Evolutionary conservation across 2,329 filamentous ascomycete species (phyloP), one percentile per base, ranked within the genome.

Genomic region (Nothopassalora personata): DNA sequence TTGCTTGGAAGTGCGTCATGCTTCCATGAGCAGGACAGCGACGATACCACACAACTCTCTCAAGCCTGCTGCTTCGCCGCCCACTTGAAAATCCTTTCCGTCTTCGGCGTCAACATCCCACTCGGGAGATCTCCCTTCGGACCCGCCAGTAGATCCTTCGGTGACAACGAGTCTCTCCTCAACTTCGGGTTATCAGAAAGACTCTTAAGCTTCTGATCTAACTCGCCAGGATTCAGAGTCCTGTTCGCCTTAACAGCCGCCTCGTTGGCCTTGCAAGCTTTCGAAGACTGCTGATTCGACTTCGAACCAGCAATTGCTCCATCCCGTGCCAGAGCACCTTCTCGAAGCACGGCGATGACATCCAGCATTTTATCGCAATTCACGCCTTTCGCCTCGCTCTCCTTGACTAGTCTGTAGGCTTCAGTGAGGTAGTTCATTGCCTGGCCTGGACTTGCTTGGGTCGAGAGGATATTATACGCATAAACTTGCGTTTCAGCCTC

Each of bases 391-490:
- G 58, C 51, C n/a, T 51, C 57, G 15, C 33, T 19, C 45, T 58
- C 47, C 47, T 60, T 58, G 2, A 61, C 58, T 11, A 68, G 54
- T 27, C 64, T 60, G 34, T 43, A 53, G 1, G 62, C 60, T 15
- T 66, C 60, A 7, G 59, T 54, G n/a, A 66, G 54, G 28, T 60
- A 67, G 27, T 57, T 54, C 47, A 61, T 57, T 2, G 60, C 60
- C 49, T 67, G 64, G 13, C 62, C 62, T 6, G 60, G 57, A 10
- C 54, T 59, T 0, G 63, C 64, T 51, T 63, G 59, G 13, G 64
- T 66, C 5, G 59, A 58, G 11, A 67, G 57, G 34, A 68, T 66
- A 47, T 67, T 67, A 56, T 61, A 66, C n/a, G 66, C 64, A 19
- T 67, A 66, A 28, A 68, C 58, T 51, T 60, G 61, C 1, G 60